Base-by-base conservation (phyloP, 306 rosid species). In the Corylus americana region DNA sequence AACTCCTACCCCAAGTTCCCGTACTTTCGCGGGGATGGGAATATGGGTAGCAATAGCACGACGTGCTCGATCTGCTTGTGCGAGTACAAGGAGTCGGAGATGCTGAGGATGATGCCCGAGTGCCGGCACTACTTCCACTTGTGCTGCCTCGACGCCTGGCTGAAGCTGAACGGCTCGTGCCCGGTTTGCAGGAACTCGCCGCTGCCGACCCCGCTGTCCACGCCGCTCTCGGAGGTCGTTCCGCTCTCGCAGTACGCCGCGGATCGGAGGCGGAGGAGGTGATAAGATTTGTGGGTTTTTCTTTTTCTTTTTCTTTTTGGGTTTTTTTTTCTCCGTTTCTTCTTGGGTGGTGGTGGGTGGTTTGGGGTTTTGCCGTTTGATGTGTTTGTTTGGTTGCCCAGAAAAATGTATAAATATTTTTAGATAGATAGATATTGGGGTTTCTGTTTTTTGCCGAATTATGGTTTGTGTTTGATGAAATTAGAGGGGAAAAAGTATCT, bases 71-170 rank as follows among this genome's bases (percentile, higher is more conserved):
- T 95, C 63, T 95, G 98, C 12, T 76, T 95, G 74, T 90, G 97
- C 66, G 98, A 95, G 73, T 95, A 92, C 48, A 88, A 85, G 85
- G 98, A 90, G 0, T 79, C 85, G 61, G 98, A 95, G 91, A 90
- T 92, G 98, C 53, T 95, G 58, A 76, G 98, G 85, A 91, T 95
- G 98, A 95, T 95, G 98, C 98, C 98, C 0, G 98, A 95, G 81
- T 95, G 98, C 67, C 76, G 93, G 13, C 98, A 95, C 78, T 87
- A 66, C 72, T 95, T 95, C 68, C 98, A 95, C 79, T 71, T 92
- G 7, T 76, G 74, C n/a, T 95, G 98, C 42, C 87, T 95, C 68
- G 98, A 95, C 73, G 86, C 97, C 0, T 95, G 98, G 98, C 83
- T 95, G 78, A 91, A 86, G 82, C 97, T 95, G 50, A 95, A 95